Evolutionary conservation across 2,329 filamentous ascomycete species (phyloP), one percentile per base, ranked within the genome.

Genomic region (Lasiodiplodia theobromae): DNA sequence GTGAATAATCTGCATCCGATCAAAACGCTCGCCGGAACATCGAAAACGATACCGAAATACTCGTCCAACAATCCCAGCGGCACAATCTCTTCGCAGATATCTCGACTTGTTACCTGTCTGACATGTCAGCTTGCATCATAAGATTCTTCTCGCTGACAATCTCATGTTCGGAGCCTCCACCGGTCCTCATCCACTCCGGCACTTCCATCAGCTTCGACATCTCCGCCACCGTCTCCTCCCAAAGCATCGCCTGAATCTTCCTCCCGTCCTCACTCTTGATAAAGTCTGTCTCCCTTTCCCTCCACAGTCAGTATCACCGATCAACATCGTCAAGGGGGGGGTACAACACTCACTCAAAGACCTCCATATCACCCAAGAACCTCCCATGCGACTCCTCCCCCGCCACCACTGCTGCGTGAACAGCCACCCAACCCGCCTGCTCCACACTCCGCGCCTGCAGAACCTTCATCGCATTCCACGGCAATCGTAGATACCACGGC

Each of bases 401-500:
- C 16, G 28, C 58, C 8, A 28, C 58, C 18, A 21, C 58, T 0
- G 23, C 58, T 16, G 40, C 38, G 8, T 49, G 10, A 25, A 63
- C 47, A 14, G 52, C 38, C 23, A 47, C 38, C 58, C 58, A 63
- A 14, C 23, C 58, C 12, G 38, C 58, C 58, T 63, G 28, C 31
- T 63, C 58, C 40, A 31, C 58, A 2, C 7, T 31, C 40, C 58
- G 25, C 16, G 23, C 58, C 58, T 40, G 25, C 23, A 63, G 5
- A 14, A 16, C n/a, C 40, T 63, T 49, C 16, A 49, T 16, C 28
- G 34, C 47, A 14, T 14, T 16, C 25, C 49, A 11, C 25, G 34
- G 65, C 51, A 47, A n/a, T 12, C 65, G 10, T 52, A 67, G 10
- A 14, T 49, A 63, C 58, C 58, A 63, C 58, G 58, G 58, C 58